phyloP scores from a whole-genome alignment of 1,284 basidiomycete species.

The Cerioporus squamosus region DNA sequence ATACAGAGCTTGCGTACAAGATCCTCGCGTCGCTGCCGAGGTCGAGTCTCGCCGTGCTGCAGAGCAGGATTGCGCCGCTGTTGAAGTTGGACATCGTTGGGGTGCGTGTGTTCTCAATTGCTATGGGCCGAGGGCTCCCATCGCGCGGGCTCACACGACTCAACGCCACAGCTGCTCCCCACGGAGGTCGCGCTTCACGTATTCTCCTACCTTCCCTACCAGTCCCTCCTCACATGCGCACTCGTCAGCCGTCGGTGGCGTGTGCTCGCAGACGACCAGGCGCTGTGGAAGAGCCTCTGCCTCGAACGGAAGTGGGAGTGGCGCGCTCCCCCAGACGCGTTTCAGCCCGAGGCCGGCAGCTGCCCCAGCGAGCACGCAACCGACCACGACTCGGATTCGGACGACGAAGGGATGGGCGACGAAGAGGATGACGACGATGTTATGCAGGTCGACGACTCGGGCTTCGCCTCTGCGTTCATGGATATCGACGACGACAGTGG shows the following conservation, averaged over 20 bases:
- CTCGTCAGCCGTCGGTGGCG: conserved; percentile 77
- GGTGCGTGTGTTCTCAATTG: conserved; percentile 48
- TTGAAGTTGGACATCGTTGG: conserved; percentile 82
- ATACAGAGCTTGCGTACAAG: conserved; percentile 67
- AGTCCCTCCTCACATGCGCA: conserved; percentile 65
- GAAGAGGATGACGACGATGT: conserved; percentile 52
- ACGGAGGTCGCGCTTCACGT: conserved; percentile 76
- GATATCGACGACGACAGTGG: conserved; percentile 17
- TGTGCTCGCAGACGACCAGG: conserved; percentile 67
- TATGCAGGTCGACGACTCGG: conserved; percentile 44
- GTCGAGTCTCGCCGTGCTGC: conserved; percentile 67
- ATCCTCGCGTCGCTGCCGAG: conserved; percentile 69
- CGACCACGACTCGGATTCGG: conserved; percentile 49
- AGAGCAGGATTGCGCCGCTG: conserved; percentile 66
- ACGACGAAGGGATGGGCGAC: conserved; percentile 82
- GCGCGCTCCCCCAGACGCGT: conserved; percentile 48
- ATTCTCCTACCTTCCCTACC: conserved; percentile 64
- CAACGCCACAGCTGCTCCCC: conserved; percentile 67
- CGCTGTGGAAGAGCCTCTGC: conserved; percentile 71
- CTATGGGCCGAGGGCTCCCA: neutral
- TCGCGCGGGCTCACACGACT: neutral
- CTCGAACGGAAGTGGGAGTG: conserved; percentile 63
- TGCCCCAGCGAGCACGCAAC: conserved; percentile 67
- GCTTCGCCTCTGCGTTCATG: too few species aligned
- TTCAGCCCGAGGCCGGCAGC: conserved; percentile 76